Percentiles rank a stretch among this genome's conserved stretches.
Conservation (phyloP, 306 rosid genomes). For the Luffa acutangula region DNA sequence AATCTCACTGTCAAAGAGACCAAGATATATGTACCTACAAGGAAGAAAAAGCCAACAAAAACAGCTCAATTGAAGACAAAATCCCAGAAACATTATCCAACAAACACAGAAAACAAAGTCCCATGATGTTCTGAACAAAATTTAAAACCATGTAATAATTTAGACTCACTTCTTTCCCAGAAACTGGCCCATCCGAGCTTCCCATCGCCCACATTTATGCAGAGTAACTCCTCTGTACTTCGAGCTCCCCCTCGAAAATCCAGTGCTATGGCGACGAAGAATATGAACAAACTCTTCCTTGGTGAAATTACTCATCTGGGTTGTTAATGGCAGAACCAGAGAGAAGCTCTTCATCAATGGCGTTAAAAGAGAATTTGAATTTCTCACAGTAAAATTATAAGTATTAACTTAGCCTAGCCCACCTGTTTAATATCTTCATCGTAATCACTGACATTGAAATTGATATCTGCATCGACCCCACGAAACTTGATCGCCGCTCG, state of each 20-base stretch:
- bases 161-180: slow-evolving; percentile 74
- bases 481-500: slow-evolving; percentile 95
- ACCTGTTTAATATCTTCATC: slow-evolving; percentile 91
- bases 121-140: neutral
- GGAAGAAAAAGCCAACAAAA: neutral
- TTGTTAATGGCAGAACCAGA: slow-evolving; percentile 6
- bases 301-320: slow-evolving; percentile 64
- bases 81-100: neutral
- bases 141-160: neutral
- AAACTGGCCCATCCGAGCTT: slow-evolving; percentile 98
- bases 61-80: slow-evolving; percentile 17
- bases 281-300: slow-evolving; percentile 92
- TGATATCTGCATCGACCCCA: slow-evolving; percentile 86
- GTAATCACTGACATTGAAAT: slow-evolving; percentile 67
- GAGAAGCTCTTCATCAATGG: neutral
- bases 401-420: neutral
- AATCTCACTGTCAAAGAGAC: slow-evolving; percentile 81
- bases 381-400: neutral
- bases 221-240: slow-evolving; percentile 89
- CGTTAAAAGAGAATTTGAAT: neutral
- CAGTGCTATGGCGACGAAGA: slow-evolving; percentile 87
- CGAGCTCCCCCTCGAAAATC: slow-evolving; percentile 88
- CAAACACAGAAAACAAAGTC: neutral
- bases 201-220: slow-evolving; percentile 98
- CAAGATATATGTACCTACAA: slow-evolving; percentile 88